Percentiles rank a stretch among this genome's conserved stretches.
Conservation (phyloP, 2,329 filamentous ascomycete species). For the Microcyclospora pomicola region DNA sequence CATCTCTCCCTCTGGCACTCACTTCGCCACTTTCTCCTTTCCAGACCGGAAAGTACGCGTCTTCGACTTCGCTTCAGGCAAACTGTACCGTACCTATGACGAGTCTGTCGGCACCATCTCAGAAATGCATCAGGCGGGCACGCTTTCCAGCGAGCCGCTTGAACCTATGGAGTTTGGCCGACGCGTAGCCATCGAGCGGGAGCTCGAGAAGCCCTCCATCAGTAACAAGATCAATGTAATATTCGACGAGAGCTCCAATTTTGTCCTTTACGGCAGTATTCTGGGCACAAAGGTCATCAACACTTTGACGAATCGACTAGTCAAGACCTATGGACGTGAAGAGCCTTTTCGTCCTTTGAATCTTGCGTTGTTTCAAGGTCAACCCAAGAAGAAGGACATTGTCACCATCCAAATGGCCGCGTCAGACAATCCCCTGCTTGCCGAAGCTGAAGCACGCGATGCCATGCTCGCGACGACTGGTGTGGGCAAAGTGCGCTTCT, state of each 20-base stretch:
- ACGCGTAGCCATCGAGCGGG: constrained; percentile 70
- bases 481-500: constrained; percentile 80
- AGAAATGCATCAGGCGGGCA: constrained; percentile 93
- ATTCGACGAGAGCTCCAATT: constrained; percentile 93
- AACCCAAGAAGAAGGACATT: constrained; percentile 83
- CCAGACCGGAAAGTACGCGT: constrained; percentile 86
- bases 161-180: constrained; percentile 89
- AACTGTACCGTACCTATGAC: constrained; percentile 84
- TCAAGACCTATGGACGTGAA: constrained; percentile 80
- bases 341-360: constrained; percentile 76
- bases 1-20: constrained; percentile 71
- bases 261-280: constrained; percentile 87
- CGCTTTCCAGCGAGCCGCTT: constrained; percentile 56
- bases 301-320: constrained; percentile 81
- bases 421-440: constrained; percentile 79
- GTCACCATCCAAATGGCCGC: constrained; percentile 96
- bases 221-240: constrained; percentile 67
- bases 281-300: constrained; percentile 91
- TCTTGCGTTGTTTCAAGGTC: constrained; percentile 81
- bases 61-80: constrained; percentile 82
- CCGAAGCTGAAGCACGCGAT: constrained; percentile 81
- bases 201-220: constrained; percentile 58
- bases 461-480: constrained; percentile 78
- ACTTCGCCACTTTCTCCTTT: constrained; percentile 80
- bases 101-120: constrained; percentile 81